Base-by-base conservation (phyloP, 352 stramenopile species). In the Phytophthora sansomeana region DNA sequence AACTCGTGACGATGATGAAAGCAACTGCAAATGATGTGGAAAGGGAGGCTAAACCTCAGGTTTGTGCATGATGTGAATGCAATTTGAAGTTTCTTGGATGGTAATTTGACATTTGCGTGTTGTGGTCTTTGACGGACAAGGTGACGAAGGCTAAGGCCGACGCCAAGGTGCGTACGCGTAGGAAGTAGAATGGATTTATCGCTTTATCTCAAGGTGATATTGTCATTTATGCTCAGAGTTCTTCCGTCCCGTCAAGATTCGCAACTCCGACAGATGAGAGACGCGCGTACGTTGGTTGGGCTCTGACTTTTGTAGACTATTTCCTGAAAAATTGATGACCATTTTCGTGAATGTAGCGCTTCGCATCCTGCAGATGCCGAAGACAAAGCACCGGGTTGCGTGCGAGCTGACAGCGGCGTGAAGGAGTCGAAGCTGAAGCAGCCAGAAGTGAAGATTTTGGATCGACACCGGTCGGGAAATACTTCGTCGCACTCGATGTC, bases 371-470 rank as follows among this genome's bases (percentile, higher is more conserved):
- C 11, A 10, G 62, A 75, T 49, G 35, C 51, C 11, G 58, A 76
- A 3, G 53, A 56, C 4, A 75, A 75, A 50, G 28, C 29, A n/a
- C 41, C 65, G 14, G 6, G 16, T 6, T 17, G 56, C 17, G 21
- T 44, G 21, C 47, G 43, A 24, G 21, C 35, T 28, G 55, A 67
- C n/a, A 67, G 61, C 7, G 60, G 49, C 2, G n/a, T 81, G 39
- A 89, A 87, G 58, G 81, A 89, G 57, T 91, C 84, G n/a, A 92
- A 91, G 57, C 71, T 91, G 6, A 91, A 88, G 67, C 84, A 86
- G 30, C 80, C 84, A 7, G 84, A 90, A 63, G 67, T 80, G 11
- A 85, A 77, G 47, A 83, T 87, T 43, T 62, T 79, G 14, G 77
- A 87, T 49, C 75, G 75, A 7, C 58, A 78, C n/a, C 72, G 77